These are phyloP conservation scores for Tilletiopsis washingtonensis DNA, from an alignment of 1,284 basidiomycete genomes.

Conservation along the genomic window DNA sequence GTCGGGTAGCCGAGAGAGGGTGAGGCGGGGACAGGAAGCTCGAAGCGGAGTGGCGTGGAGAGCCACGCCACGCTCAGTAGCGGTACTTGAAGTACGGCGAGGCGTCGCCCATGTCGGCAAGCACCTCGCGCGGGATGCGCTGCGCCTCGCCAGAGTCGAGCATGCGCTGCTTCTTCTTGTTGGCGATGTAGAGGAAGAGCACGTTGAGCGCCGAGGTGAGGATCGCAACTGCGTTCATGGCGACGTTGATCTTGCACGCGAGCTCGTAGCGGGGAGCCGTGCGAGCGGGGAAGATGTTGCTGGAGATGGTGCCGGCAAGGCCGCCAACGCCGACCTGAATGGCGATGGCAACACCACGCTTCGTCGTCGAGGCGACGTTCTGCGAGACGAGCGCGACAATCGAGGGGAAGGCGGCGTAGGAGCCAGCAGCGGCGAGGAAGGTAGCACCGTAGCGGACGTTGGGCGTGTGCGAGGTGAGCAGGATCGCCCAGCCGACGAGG, in stretches of 20 bases:
- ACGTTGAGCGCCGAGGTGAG: no score
- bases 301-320: slow-evolving; percentile 27
- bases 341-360: slow-evolving; percentile 27
- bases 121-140: slow-evolving; percentile 13
- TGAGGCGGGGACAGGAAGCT: no score
- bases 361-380: slow-evolving; percentile 29
- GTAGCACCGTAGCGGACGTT: slow-evolving; percentile 27
- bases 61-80: no score
- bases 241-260: slow-evolving; percentile 13
- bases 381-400: slow-evolving; percentile 28
- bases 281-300: slow-evolving; percentile 36
- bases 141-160: slow-evolving; percentile 24
- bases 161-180: slow-evolving; percentile 21
- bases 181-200: no score
- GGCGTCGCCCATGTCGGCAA: slow-evolving; percentile 25
- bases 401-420: slow-evolving; percentile 27
- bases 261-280: no score
- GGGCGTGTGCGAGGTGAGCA: slow-evolving; percentile 16
- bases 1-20: no score
- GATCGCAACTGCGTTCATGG: slow-evolving; percentile 7
- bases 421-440: slow-evolving; percentile 32
- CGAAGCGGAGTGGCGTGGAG: no score
- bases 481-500: slow-evolving; percentile 30
- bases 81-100: slow-evolving; percentile 31
- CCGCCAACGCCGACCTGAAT: slow-evolving; percentile 32